phyloP scores from a whole-genome alignment of 495 filamentous ascomycete species.

The Aeminium ludgeri region DNA sequence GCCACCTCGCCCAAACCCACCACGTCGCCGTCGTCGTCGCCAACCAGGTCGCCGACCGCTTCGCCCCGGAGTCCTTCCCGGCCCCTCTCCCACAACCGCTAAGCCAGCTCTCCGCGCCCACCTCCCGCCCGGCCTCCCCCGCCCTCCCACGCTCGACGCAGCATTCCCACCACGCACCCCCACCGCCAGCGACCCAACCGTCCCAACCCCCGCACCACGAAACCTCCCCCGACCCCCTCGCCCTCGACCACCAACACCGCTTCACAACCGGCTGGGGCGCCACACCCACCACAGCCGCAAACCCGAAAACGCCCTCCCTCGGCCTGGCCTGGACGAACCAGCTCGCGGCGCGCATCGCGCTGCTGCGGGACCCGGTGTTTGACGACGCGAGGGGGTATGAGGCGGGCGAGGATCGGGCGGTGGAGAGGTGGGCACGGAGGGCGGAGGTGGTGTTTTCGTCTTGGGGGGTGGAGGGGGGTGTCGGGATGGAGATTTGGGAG shows the following conservation, averaged over 20 bases:
- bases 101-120: constrained; percentile 6
- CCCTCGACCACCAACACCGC: constrained; percentile 73
- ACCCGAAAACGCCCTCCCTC: constrained; percentile 64
- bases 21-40: constrained; percentile 74
- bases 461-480: constrained; percentile 33
- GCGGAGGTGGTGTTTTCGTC: constrained; percentile 71
- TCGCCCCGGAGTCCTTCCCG: constrained; percentile 23
- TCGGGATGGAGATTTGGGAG: constrained; percentile 37
- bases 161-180: constrained; percentile 4
- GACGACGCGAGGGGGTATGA: constrained; percentile 16
- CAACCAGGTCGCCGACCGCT: constrained; percentile 91
- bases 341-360: constrained; percentile 61
- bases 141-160: neutral
- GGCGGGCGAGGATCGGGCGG: constrained; percentile 19
- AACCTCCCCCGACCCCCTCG: constrained; percentile 31
- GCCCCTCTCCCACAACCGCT: neutral
- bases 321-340: constrained; percentile 85
- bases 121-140: constrained; percentile 4
- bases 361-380: constrained; percentile 37
- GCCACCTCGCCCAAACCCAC: constrained; percentile 53
- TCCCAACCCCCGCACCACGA: constrained; percentile 17
- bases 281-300: constrained; percentile 8
- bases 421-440: constrained; percentile 37
- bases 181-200: constrained; percentile 9
- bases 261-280: constrained; percentile 95